phyloP scores from a whole-genome alignment of 2,329 filamentous ascomycete genomes.

The Paracamarosporium sp. region DNA sequence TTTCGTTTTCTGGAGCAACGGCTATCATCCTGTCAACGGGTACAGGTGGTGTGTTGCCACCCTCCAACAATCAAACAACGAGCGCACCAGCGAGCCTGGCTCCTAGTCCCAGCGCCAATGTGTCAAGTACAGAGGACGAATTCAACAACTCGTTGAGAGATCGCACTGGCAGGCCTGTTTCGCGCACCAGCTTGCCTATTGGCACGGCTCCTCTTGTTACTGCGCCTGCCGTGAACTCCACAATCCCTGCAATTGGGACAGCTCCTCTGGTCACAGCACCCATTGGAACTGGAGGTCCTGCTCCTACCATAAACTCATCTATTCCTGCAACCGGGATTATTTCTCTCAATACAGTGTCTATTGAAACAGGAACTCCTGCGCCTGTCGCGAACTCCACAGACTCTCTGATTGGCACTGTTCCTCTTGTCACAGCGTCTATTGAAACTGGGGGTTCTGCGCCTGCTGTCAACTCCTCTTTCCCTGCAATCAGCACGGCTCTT shows the following conservation, averaged over 20 bases:
- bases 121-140: neutral
- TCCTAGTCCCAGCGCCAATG: conserved; percentile 4
- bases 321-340: neutral
- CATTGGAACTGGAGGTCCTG: neutral
- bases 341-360: neutral
- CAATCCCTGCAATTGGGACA: neutral
- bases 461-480: neutral
- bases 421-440: neutral
- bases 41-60: conserved; percentile 2
- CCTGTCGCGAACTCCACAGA: neutral
- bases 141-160: conserved; percentile 6
- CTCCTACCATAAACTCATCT: neutral
- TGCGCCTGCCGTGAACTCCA: no score
- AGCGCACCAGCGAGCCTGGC: conserved; percentile 13
- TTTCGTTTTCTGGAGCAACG: conserved; percentile 12
- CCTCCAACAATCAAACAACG: conserved; percentile 10
- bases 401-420: neutral
- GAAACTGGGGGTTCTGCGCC: neutral
- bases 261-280: neutral
- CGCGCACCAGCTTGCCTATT: neutral
- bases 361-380: neutral
- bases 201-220: neutral
- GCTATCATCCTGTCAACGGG: conserved; percentile 9
- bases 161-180: conserved; percentile 7
- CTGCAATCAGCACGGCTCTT: neutral